Base-by-base conservation (phyloP, 176 grass and related monocot species). In the Alloteropsis semialata region DNA sequence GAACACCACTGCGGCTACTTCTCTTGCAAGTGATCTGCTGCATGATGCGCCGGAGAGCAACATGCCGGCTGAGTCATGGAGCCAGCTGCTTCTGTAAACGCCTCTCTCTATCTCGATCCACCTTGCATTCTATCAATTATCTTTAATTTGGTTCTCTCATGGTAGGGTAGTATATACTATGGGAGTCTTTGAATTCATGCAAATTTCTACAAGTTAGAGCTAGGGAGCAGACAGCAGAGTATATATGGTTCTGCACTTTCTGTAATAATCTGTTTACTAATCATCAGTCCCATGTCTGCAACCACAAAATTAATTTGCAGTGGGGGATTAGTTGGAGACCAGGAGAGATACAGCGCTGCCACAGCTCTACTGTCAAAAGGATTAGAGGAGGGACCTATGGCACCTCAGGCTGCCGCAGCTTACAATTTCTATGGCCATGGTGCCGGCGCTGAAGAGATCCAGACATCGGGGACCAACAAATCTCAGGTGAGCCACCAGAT, bases 31-130 rank as follows among this genome's bases (percentile, higher is more conserved):
- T 25, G 22, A 76, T 58, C 67, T 76, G 15, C 67, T 76, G 15
- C 71, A 41, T 65, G 69, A 79, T 42, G 90, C 33, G 58, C 91
- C 54, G 29, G 87, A 84, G 49, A 74, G 34, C 83, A 84, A 63
- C 72, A 89, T 94, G 60, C 76, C 90, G 19, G n/a, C n/a, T n/a
- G 94, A 94, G 56, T 91, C 94, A 75, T 94, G 88, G 87, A 94
- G 92, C 77, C 94, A 97, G 67, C 90, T 97, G 19, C 72, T 97
- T 24, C 72, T 92, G 94, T 94, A 88, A 85, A 53, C 21, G 74
- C 74, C 58, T 86, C 21, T 69, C 39, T 86, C 69, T 82, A 27
- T 67, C 46, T 72, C 29, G 18, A 34, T 13, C 21, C 37, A 12
- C 18, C 25, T 43, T 45, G 1, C 41, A 3, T 3, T 4, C 54